Evolutionary conservation across 306 rosid species (phyloP), one percentile per base, ranked within the genome.

Genomic region (Sesbania bispinosa): DNA sequence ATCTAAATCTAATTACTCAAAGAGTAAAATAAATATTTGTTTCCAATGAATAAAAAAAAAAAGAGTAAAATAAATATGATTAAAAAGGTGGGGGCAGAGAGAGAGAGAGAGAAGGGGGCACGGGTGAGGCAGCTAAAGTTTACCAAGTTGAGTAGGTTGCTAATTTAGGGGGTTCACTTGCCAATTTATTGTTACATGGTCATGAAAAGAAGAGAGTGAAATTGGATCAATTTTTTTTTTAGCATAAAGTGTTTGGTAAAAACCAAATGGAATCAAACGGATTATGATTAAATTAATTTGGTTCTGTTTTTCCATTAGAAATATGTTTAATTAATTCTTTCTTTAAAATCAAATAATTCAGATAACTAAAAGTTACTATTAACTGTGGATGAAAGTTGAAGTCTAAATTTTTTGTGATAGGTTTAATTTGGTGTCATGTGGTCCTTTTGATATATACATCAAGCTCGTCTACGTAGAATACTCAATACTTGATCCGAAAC

Each of bases 91-190:
- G n/a, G n/a, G n/a, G n/a, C n/a, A n/a, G n/a, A 21, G 21, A 27
- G n/a, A 5, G 30, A 33, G 10, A n/a, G n/a, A n/a, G n/a, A n/a
- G 36, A 21, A 9, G 26, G 67, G 1, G 19, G 29, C 1, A 42
- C 2, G 16, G 14, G 20, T 16, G 80, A 53, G n/a, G 16, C 59
- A 69, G 26, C 41, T 38, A 45, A 59, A 62, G 79, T 65, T 72
- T 62, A 7, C 64, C 73, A 47, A 59, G 59, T 68, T 58, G 75
- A 70, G 61, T n/a, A 23, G 71, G 42, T 63, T 81, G 55, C 73
- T 65, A 69, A 52, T 42, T 67, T 21, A 67, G 69, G 38, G 38
- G 38, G 50, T 58, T 73, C 59, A 52, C 16, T 61, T 57, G 41
- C 35, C 33, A 33, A 21, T 24, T 76, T 52, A 45, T 43, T 57